Conservation (phyloP, 2,329 filamentous ascomycete species). For the Trichoderma sp. region DNA sequence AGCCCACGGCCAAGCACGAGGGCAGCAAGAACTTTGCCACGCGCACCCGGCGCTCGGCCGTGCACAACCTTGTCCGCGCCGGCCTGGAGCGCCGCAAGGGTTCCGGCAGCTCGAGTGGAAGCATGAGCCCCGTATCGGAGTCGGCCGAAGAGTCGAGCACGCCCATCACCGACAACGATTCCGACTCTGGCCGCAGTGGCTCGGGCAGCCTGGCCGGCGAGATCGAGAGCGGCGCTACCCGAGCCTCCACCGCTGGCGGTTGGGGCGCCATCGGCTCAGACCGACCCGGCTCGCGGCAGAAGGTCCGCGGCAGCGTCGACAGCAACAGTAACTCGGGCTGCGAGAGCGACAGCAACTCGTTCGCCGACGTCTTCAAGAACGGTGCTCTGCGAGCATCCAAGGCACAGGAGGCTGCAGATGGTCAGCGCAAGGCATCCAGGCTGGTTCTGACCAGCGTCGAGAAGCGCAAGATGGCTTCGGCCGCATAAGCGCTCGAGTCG, state of each 20-base stretch:
- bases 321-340: slow-evolving; percentile 64
- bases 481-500: slow-evolving; percentile 32
- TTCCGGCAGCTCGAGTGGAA: slow-evolving; percentile 70
- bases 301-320: slow-evolving; percentile 63
- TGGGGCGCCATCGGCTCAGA: slow-evolving; percentile 85
- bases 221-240: slow-evolving; percentile 69
- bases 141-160: slow-evolving; percentile 67
- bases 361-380: slow-evolving; percentile 68
- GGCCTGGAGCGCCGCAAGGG: slow-evolving; percentile 83
- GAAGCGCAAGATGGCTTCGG: slow-evolving; percentile 69
- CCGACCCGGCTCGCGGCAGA: slow-evolving; percentile 72
- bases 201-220: slow-evolving; percentile 82
- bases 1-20: slow-evolving; percentile 89
- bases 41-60: slow-evolving; percentile 86
- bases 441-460: slow-evolving; percentile 86
- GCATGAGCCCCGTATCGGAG: slow-evolving; percentile 89
- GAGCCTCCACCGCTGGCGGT: slow-evolving; percentile 71
- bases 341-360: slow-evolving; percentile 61
- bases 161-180: slow-evolving; percentile 72
- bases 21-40: slow-evolving; percentile 97
- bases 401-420: slow-evolving; percentile 55
- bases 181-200: slow-evolving; percentile 69
- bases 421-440: slow-evolving; percentile 80
- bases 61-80: slow-evolving; percentile 88
- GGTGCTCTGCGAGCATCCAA: slow-evolving; percentile 55